phyloP scores from a whole-genome alignment of 2,329 filamentous ascomycete species.

The Aspergillus spinulosporus region DNA sequence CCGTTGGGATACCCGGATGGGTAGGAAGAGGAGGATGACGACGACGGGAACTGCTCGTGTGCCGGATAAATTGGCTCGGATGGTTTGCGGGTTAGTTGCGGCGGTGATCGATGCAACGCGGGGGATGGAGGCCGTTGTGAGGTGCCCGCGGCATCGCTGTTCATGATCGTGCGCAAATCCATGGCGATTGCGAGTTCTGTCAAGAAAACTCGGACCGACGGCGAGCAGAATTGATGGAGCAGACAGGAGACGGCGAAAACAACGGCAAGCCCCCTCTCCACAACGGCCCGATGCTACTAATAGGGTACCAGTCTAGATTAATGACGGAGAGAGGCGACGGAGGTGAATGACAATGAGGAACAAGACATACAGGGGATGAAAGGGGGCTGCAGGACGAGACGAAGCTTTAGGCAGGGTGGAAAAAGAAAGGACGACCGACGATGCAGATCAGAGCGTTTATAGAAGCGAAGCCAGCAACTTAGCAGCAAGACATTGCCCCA shows the following conservation, averaged over 20 bases:
- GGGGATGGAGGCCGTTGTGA: constrained; percentile 32
- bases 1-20: constrained; percentile 30
- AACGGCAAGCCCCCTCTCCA: constrained; percentile 19
- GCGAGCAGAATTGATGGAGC: not conserved
- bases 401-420: constrained; percentile 7
- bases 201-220: not conserved
- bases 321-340: constrained; percentile 9
- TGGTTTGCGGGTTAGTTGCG: constrained; percentile 31
- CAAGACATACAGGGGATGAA: constrained; percentile 15
- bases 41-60: constrained; percentile 28
- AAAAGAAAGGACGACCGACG: constrained; percentile 10
- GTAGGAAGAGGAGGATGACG: constrained; percentile 29
- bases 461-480: not conserved
- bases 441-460: not conserved
- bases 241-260: constrained; percentile 2
- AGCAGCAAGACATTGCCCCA: not conserved
- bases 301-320: constrained; percentile 6
- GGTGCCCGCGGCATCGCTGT: constrained; percentile 42
- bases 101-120: constrained; percentile 25
- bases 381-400: not conserved
- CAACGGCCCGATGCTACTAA: constrained; percentile 10
- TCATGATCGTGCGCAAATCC: constrained; percentile 57
- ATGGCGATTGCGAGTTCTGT: constrained; percentile 34
- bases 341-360: constrained; percentile 1
- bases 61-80: constrained; percentile 30